These are phyloP conservation scores for Auricularia auricula-judae DNA, from an alignment of 768 basidiomycete species.

Conservation along the genomic window DNA sequence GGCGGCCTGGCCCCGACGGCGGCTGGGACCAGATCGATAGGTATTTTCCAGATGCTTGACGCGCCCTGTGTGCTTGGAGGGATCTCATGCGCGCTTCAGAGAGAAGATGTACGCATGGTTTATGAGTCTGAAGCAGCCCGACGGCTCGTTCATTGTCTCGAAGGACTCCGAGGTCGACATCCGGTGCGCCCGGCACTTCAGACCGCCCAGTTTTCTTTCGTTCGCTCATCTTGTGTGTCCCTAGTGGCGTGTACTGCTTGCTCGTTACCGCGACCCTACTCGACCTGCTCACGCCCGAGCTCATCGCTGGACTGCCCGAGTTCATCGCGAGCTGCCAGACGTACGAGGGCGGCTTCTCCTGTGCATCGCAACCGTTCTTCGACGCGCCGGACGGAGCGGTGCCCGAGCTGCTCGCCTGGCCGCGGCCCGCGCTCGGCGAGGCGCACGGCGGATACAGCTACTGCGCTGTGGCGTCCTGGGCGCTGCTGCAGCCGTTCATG, in stretches of 20 bases:
- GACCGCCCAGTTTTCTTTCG: neutral
- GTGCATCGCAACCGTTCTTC: slow-evolving; percentile 62
- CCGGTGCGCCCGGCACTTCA: slow-evolving; percentile 37
- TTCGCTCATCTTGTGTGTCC: neutral
- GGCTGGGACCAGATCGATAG: slow-evolving; percentile 86
- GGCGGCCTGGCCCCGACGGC: slow-evolving; percentile 55
- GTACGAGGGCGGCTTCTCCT: slow-evolving; percentile 93
- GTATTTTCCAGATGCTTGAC: slow-evolving; percentile 25
- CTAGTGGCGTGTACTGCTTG: slow-evolving; percentile 89
- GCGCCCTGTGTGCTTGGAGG: neutral
- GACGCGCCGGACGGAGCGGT: slow-evolving; percentile 8
- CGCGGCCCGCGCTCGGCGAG: slow-evolving; percentile 78
- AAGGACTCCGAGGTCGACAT: slow-evolving; percentile 88
- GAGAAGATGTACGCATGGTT: slow-evolving; percentile 78
- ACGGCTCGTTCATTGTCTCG: slow-evolving; percentile 88
- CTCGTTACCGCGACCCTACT: slow-evolving; percentile 74
- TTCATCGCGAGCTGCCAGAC: slow-evolving; percentile 91
- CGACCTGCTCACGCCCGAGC: slow-evolving; percentile 80
- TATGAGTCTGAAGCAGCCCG: slow-evolving; percentile 81
- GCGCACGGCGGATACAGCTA: slow-evolving; percentile 98
- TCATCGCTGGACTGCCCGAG: slow-evolving; percentile 59
- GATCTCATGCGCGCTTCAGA: slow-evolving; percentile 23
- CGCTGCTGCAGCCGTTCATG: slow-evolving; percentile 53
- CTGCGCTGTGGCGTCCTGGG: slow-evolving; percentile 80
- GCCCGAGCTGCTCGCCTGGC: slow-evolving; percentile 25